Conservation (phyloP, 1,284 basidiomycete genomes). For the Apiotrichum laibachii region DNA sequence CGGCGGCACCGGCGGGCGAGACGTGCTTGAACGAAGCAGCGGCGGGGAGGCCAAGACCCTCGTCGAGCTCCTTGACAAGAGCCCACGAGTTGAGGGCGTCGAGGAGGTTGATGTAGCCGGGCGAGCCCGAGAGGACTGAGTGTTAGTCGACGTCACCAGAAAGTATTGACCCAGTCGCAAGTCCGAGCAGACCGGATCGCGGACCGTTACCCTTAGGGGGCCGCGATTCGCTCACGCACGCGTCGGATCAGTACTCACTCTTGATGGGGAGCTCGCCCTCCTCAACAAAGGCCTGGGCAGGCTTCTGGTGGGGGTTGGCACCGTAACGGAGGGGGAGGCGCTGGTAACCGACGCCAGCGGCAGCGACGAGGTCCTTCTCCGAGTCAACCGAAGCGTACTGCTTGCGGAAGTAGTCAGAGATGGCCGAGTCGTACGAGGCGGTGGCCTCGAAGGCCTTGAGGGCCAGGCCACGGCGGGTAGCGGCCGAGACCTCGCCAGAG, state of each 20-base stretch:
- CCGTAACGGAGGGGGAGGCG: constrained; percentile 88
- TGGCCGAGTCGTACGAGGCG: constrained; percentile 89
- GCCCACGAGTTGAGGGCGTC: constrained; percentile 97
- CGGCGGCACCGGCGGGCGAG: constrained; percentile 93
- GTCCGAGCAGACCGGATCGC: not conserved
- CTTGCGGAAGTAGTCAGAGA: constrained; percentile 93
- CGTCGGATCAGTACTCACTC: constrained; percentile 56
- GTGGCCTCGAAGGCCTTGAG: constrained; percentile 98
- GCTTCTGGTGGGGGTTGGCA: constrained; percentile 98
- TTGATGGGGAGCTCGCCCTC: constrained; percentile 91
- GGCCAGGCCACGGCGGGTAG: constrained; percentile 74
- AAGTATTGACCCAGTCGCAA: not conserved
- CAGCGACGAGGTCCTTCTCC: constrained; percentile 62
- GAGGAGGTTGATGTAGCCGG: constrained; percentile 98
- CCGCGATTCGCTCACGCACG: not conserved
- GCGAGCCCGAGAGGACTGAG: constrained; percentile 83
- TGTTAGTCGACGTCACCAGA: not conserved
- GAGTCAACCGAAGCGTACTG: constrained; percentile 83
- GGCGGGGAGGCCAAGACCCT: constrained; percentile 75
- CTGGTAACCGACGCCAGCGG: constrained; percentile 64
- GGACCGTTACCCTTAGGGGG: not conserved
- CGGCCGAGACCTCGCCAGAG: constrained; percentile 66
- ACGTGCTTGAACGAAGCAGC: constrained; percentile 99
- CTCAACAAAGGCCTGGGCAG: constrained; percentile 92
- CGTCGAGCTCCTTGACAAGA: constrained; percentile 90